Evolutionary conservation across 2,329 filamentous ascomycete species (phyloP).

Genomic region (Monilinia vaccinii-corymbosi): DNA sequence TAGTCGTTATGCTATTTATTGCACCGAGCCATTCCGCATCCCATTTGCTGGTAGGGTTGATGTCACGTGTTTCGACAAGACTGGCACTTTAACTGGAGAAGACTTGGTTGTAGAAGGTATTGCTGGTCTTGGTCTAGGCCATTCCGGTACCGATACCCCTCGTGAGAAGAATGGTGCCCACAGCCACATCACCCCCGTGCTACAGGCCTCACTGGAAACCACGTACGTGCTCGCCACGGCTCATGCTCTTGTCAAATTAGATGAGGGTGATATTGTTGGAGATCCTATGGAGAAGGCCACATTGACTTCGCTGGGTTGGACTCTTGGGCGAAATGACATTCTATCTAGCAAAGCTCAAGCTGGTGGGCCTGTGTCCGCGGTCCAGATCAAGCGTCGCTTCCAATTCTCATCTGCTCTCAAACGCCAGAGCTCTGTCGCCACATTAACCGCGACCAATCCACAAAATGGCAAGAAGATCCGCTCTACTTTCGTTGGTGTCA

Average conservation of each 20-base stretch:
- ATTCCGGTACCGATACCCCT: conserved; percentile 53
- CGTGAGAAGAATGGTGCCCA: conserved; percentile 74
- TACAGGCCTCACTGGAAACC: conserved; percentile 66
- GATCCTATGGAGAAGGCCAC: conserved; percentile 99
- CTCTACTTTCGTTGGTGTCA: conserved; percentile 88
- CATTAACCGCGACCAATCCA: conserved; percentile 62
- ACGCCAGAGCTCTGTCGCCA: conserved; percentile 89
- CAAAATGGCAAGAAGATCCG: conserved; percentile 67
- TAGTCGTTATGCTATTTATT: conserved; percentile 95
- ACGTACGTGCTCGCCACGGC: conserved; percentile 90
- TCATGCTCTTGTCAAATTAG: conserved; percentile 89
- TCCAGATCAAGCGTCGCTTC: conserved; percentile 94
- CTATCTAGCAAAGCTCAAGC: conserved; percentile 57
- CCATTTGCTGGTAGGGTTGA: conserved; percentile 93
- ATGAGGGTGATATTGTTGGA: conserved; percentile 94
- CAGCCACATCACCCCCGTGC: conserved; percentile 64
- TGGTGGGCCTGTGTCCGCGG: conserved; percentile 55
- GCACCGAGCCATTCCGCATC: conserved; percentile 96
- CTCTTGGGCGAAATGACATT: conserved; percentile 78
- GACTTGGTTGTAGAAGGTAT: conserved; percentile 96
- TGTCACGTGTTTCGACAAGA: conserved; percentile 97
- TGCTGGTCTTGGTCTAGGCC: conserved; percentile 72
- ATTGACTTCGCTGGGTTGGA: conserved; percentile 81
- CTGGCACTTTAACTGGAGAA: conserved; percentile 90
- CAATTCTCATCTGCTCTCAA: conserved; percentile 97